phyloP scores from a whole-genome alignment of 805 yeast genomes.

The Blastobotrys terrestris region DNA sequence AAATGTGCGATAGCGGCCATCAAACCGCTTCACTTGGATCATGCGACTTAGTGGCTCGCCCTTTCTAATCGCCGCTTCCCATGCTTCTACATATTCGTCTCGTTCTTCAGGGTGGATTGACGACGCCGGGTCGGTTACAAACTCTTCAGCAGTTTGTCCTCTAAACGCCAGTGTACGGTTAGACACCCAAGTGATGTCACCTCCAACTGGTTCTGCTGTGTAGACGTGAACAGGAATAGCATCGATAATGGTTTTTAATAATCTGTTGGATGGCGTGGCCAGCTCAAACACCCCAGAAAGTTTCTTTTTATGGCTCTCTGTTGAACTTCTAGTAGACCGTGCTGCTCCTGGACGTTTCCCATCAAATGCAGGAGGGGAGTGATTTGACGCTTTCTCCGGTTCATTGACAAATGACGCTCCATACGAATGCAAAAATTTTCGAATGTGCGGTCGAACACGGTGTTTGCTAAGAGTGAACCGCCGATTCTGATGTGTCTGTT shows the following conservation, averaged over 20 bases:
- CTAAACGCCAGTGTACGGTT: constrained; percentile 28
- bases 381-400: constrained; percentile 8
- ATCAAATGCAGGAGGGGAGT: background rate
- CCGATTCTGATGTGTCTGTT: background rate
- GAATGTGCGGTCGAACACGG: constrained; percentile 8
- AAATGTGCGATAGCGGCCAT: constrained; percentile 27
- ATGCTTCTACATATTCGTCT: constrained; percentile 18
- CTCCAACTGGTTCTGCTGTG: constrained; percentile 27
- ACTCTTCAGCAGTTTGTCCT: constrained; percentile 25
- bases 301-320: background rate
- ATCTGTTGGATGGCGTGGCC: constrained; percentile 18
- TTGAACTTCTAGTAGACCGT: constrained; percentile 4
- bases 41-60: constrained; percentile 27
- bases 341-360: background rate
- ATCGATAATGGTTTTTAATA: constrained; percentile 28
- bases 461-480: constrained; percentile 2
- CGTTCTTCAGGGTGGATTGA: constrained; percentile 28
- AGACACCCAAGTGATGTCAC: constrained; percentile 29
- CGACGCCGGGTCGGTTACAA: constrained; percentile 18
- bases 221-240: constrained; percentile 32
- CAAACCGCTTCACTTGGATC: constrained; percentile 28
- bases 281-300: background rate
- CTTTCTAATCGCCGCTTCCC: constrained; percentile 23
- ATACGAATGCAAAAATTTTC: constrained; percentile 11
- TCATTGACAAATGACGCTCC: constrained; percentile 13